Base-by-base conservation (phyloP, 805 yeast genomes). In the Myxozyma vanderwaltii region DNA sequence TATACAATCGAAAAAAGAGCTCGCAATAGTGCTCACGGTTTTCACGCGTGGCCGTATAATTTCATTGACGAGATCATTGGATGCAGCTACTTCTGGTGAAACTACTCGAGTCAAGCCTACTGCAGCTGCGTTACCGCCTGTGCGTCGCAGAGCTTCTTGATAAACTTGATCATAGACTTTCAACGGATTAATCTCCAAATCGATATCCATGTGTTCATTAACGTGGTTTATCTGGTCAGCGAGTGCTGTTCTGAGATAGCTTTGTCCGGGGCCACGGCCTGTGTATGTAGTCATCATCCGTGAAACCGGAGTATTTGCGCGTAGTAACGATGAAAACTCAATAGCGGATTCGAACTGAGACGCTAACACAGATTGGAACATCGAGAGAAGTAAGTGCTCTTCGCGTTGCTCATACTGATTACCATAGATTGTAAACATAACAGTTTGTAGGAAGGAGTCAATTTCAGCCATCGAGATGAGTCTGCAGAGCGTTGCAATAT, bases 1-100 rank as follows among this genome's bases (percentile, higher is more conserved):
- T 26, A 92, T 84, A 2, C 81, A 75, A 58, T 84, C 83, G 3
- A 89, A 57, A 13, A 75, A 63, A 6, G 57, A 57, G 31, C 51
- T 59, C 2, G 75, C 74, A 17, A 68, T 52, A 10, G 58, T 36
- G 44, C 60, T 59, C 21, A 74, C 63, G 33, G 56, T 53, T 15
- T 45, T 59, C 24, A 65, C 63, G n/a, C 76, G 67, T 0, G 72
- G 70, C 39, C 51, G 58, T 3, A 72, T 66, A 29, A 69, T 55
- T n/a, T 51, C 69, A 33, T 63, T 65, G 15, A 74, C 71, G 43
- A 61, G 58, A n/a, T 70, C 71, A 59, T 71, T 69, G 12, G 63
- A 48, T 6, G 69, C 54, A 4, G 75, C 74, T 24, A 64, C 69
- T n/a, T 70, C 74, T 4, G 69, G 63, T 1, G 74, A 64, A 49